Evolutionary conservation across 345 rosid species (phyloP).

Genomic region (Populus tremula): DNA sequence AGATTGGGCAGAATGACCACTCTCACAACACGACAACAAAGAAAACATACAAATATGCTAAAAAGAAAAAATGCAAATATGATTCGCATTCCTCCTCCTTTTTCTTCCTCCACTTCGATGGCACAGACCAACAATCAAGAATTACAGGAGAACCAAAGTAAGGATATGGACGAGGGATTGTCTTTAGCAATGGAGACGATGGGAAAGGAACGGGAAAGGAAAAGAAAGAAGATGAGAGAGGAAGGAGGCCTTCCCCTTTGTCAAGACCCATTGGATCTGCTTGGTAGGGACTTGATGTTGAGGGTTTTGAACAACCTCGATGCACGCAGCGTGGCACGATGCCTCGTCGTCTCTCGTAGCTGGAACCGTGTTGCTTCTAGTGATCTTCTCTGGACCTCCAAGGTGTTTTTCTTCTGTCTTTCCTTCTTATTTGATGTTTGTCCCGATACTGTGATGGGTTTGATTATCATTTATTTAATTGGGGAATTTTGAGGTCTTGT

Average conservation of each 20-base stretch:
- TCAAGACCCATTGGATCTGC: constrained; percentile 48
- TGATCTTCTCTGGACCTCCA: constrained; percentile 50
- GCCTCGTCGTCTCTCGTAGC: constrained; percentile 48
- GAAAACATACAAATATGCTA: background rate
- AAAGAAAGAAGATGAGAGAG: background rate
- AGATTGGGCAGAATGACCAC: background rate
- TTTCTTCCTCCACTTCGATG: background rate
- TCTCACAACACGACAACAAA: background rate
- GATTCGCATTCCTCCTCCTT: background rate
- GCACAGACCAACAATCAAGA: background rate
- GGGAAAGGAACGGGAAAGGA: constrained; percentile 16
- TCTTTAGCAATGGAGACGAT: background rate
- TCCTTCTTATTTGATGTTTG: background rate
- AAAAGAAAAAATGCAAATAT: background rate
- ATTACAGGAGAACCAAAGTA: background rate
- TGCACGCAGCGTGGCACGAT: constrained; percentile 66
- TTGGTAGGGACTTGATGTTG: constrained; percentile 54
- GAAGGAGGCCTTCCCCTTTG: background rate
- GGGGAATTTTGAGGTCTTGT: background rate
- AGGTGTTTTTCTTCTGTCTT: constrained; percentile 25
- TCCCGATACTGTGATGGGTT: background rate
- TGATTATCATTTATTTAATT: background rate
- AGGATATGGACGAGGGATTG: background rate
- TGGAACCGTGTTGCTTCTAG: constrained; percentile 56
- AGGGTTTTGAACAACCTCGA: constrained; percentile 49